Evolutionary conservation across 306 rosid species (phyloP).

Genomic region (Medicago arabica): DNA sequence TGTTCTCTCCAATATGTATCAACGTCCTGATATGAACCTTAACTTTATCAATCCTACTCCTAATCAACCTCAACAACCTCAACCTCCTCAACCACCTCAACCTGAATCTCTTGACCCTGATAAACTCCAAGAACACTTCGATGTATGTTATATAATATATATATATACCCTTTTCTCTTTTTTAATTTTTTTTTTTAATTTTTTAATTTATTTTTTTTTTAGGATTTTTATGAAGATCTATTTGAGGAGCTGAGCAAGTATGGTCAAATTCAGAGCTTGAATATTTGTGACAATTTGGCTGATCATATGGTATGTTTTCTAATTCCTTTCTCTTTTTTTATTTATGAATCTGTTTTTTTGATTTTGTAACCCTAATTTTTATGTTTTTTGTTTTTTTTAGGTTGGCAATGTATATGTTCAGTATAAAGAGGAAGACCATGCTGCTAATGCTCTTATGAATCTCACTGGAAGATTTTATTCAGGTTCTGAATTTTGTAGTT

Average conservation of each 20-base stretch:
- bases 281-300: slow-evolving; percentile 95
- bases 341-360: not conserved
- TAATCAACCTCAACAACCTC: slow-evolving; percentile 45
- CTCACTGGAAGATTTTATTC: slow-evolving; percentile 94
- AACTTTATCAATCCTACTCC: slow-evolving; percentile 46
- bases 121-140: slow-evolving; percentile 93
- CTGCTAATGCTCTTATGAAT: slow-evolving; percentile 86
- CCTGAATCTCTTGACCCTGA: slow-evolving; percentile 78
- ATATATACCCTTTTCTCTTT: not conserved
- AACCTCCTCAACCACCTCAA: slow-evolving; percentile 42
- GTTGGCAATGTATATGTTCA: slow-evolving; percentile 92
- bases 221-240: slow-evolving; percentile 96
- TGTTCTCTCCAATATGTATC: slow-evolving; percentile 96
- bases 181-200: not conserved
- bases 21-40: slow-evolving; percentile 68
- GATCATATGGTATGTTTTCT: slow-evolving; percentile 80
- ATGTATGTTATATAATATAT: not conserved
- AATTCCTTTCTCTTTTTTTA: too few species aligned
- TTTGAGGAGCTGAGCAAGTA: slow-evolving; percentile 96
- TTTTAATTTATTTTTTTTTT: not conserved
- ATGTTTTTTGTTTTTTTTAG: slow-evolving; percentile 41
- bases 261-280: slow-evolving; percentile 91
- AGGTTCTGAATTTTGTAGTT: slow-evolving; percentile 48
- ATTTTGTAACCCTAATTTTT: not conserved
- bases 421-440: slow-evolving; percentile 95